Percentiles rank a stretch among this genome's conserved stretches.
Conservation (phyloP, 305 asterid genomes). For the Fraxinus dipetala region DNA sequence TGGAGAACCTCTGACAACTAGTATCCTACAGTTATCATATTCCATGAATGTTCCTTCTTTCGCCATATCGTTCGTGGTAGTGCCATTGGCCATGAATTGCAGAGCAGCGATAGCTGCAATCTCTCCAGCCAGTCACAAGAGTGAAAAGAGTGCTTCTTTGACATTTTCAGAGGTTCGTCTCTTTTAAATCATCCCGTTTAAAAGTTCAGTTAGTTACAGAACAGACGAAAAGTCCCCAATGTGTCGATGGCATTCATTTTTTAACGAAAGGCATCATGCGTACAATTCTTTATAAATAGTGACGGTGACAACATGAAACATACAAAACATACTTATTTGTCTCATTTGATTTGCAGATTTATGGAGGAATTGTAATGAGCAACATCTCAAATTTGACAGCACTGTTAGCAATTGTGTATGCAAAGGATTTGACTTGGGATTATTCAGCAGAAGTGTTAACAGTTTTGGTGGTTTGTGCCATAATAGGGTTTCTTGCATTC, state of each 20-base stretch:
- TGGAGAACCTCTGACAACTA: neutral
- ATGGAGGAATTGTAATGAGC: constrained; percentile 26
- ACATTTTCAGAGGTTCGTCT: constrained; percentile 2
- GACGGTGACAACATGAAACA: neutral
- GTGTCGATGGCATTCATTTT: neutral
- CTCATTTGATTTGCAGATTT: constrained; percentile 20
- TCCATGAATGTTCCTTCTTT: neutral
- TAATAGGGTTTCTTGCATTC: constrained; percentile 46
- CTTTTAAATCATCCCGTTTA: neutral
- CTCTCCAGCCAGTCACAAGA: constrained; percentile 5
- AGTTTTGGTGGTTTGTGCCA: constrained; percentile 44
- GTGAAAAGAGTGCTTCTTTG: constrained; percentile 1
- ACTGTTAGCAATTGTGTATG: constrained; percentile 21
- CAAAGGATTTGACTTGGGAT: constrained; percentile 51
- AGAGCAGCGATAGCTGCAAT: constrained; percentile 3
- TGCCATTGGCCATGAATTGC: constrained; percentile 7
- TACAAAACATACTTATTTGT: neutral
- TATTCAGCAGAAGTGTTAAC: constrained; percentile 65
- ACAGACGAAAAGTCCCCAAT: neutral
- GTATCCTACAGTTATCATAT: constrained; percentile 8
- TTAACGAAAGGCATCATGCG: neutral
- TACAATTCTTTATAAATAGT: neutral
- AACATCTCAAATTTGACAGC: constrained; percentile 19
- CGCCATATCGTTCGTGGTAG: constrained; percentile 6
- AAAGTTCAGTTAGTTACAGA: neutral